phyloP scores from a whole-genome alignment of 768 basidiomycete genomes.

The Pilatotrama ljubarskyi region DNA sequence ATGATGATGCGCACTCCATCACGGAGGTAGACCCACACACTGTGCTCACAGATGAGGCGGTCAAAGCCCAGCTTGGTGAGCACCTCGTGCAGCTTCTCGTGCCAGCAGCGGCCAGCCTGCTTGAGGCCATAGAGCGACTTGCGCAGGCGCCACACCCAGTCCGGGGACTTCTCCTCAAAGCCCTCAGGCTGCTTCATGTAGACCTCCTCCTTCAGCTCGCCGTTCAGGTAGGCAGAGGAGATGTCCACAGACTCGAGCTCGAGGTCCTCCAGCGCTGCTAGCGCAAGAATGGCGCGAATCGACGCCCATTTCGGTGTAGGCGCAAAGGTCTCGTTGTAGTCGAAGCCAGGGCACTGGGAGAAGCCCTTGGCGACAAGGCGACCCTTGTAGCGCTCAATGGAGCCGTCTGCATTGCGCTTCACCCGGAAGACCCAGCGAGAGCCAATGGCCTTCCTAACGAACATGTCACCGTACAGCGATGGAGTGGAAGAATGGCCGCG shows the following conservation, averaged over 20 bases:
- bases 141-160: slow-evolving; percentile 7
- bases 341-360: too few relatives aligned
- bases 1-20: slow-evolving; percentile 10
- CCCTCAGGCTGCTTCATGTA: slow-evolving; percentile 33
- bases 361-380: slow-evolving; percentile 37
- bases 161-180: slow-evolving; percentile 15
- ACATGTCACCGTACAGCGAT: too few relatives aligned
- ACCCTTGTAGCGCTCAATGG: slow-evolving; percentile 38
- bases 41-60: slow-evolving; percentile 28
- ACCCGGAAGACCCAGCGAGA: slow-evolving; percentile 38
- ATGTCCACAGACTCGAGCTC: slow-evolving; percentile 31
- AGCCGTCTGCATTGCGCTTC: slow-evolving; percentile 41
- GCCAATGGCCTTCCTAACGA: too few relatives aligned
- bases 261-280: slow-evolving; percentile 28
- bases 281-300: slow-evolving; percentile 26
- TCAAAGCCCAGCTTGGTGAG: slow-evolving; percentile 27
- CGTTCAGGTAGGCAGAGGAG: slow-evolving; percentile 29
- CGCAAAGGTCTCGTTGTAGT: too few relatives aligned
- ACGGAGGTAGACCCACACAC: slow-evolving; percentile 18
- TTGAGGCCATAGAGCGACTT: slow-evolving; percentile 47
- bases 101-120: slow-evolving; percentile 31
- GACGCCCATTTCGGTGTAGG: too few relatives aligned
- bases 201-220: slow-evolving; percentile 29
- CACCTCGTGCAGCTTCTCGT: slow-evolving; percentile 28
- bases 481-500: too few relatives aligned